Percentiles rank a stretch among this genome's conserved stretches.
Conservation (phyloP, 305 asterid genomes). For the Nicotiana rustica region DNA sequence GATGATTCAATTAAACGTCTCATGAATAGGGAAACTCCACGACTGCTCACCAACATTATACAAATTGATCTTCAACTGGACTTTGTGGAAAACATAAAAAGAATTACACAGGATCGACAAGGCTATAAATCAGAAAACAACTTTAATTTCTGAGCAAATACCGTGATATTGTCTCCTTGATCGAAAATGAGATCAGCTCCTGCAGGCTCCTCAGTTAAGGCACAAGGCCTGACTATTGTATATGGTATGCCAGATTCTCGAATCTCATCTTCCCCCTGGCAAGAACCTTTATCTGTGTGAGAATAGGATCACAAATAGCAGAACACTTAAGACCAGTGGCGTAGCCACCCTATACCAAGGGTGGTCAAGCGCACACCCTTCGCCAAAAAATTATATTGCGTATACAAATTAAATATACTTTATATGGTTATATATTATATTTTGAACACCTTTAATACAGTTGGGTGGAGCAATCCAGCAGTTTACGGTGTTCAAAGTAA, state of each 20-base stretch:
- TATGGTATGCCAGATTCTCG: conserved; percentile 88
- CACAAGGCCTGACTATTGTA: conserved; percentile 89
- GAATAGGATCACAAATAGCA: not conserved
- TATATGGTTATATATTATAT: too few species aligned
- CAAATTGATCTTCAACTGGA: conserved; percentile 12
- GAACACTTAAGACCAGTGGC: not conserved
- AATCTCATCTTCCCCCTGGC: conserved; percentile 87
- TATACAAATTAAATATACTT: too few species aligned
- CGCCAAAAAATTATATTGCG: too few species aligned
- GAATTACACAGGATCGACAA: conserved; percentile 5
- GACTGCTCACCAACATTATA: not conserved
- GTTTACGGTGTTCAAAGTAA: too few species aligned
- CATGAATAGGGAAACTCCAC: not conserved
- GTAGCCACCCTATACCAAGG: too few species aligned
- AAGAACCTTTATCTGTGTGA: conserved; percentile 15
- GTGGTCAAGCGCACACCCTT: too few species aligned
- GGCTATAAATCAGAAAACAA: conserved; percentile 13
- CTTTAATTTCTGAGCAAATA: conserved; percentile 39
- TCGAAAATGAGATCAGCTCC: conserved; percentile 95
- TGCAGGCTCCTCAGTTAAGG: conserved; percentile 96
- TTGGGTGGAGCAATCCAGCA: too few species aligned
- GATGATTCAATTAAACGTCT: not conserved
- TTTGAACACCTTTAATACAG: too few species aligned
- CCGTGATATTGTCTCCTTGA: conserved; percentile 95
- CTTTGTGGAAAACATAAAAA: not conserved